These are phyloP conservation scores for Poa annua DNA, from an alignment of 176 grass and related monocot genomes.

Conservation along the genomic window DNA sequence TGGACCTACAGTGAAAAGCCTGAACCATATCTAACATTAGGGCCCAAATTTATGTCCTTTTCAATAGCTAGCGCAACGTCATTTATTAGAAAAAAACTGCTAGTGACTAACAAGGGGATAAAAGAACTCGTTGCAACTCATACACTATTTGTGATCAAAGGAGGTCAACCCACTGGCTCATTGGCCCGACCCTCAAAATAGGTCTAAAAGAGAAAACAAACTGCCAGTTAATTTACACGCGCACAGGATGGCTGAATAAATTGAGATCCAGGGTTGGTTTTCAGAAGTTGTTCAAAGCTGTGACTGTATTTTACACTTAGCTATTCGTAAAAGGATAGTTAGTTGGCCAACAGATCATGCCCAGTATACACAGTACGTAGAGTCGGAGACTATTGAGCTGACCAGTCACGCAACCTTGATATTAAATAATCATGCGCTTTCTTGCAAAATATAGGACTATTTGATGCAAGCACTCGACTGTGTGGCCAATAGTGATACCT, in stretches of 20 bases:
- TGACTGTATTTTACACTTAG: not conserved
- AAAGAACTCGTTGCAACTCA: slow-evolving; percentile 1
- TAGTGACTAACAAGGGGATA: not conserved
- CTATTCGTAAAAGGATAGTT: not conserved
- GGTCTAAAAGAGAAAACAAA: not conserved
- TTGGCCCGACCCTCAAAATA: not conserved
- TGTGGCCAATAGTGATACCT: slow-evolving; percentile 50
- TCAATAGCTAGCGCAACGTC: not conserved
- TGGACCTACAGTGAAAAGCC: not conserved
- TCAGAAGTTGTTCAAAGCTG: not conserved
- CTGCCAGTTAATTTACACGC: not conserved
- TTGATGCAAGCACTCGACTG: slow-evolving; percentile 27
- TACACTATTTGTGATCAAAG: not conserved
- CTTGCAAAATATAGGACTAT: slow-evolving; percentile 12
- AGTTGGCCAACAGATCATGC: not conserved
- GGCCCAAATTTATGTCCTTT: slow-evolving; percentile 13
- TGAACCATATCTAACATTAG: slow-evolving; percentile 7
- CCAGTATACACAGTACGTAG: not conserved
- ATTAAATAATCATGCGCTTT: not conserved
- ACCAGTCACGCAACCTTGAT: not conserved
- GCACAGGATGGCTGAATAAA: not conserved
- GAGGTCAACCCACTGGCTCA: not conserved
- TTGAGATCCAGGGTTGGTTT: no score
- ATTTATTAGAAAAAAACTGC: not conserved
- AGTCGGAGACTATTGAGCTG: no score